These are phyloP conservation scores for Cotoneaster glaucophyllus DNA, from an alignment of 306 rosid genomes.

Conservation along the genomic window DNA sequence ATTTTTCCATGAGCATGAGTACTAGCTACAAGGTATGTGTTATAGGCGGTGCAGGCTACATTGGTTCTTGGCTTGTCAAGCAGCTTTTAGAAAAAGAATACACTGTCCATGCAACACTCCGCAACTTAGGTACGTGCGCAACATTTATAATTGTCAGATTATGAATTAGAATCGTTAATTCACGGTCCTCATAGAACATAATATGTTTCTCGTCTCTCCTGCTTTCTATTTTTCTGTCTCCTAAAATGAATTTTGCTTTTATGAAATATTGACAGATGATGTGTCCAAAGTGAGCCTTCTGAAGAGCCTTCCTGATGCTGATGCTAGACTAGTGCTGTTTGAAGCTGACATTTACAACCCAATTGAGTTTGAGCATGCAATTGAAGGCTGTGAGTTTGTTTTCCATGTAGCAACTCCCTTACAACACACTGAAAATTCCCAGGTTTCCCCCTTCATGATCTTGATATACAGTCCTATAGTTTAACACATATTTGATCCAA, in stretches of 20 bases:
- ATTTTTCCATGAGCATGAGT: background rate
- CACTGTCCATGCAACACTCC: constrained; percentile 35
- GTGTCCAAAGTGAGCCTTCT: constrained; percentile 21
- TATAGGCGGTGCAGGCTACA: constrained; percentile 32
- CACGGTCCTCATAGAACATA: no score
- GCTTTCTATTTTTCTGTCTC: no score
- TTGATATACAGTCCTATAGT: background rate
- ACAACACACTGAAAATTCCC: constrained; percentile 1
- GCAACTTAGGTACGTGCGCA: constrained; percentile 14
- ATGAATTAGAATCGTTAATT: background rate
- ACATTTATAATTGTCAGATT: background rate
- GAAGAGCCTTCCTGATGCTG: constrained; percentile 30
- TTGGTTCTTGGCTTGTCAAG: constrained; percentile 27
- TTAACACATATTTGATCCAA: background rate
- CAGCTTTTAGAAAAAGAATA: constrained; percentile 29
- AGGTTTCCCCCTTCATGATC: constrained; percentile 5
- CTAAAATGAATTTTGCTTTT: no score
- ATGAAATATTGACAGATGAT: constrained; percentile 13
- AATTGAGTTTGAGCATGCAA: constrained; percentile 10
- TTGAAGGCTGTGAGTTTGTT: constrained; percentile 20
- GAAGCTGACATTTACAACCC: constrained; percentile 31
- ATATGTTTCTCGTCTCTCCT: no score
- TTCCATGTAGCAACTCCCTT: constrained; percentile 34
- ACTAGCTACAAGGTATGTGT: constrained; percentile 26
- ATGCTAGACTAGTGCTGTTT: constrained; percentile 18